Conservation (phyloP, 192 early-diverging fungal genomes). For the Coemansia umbellata region DNA sequence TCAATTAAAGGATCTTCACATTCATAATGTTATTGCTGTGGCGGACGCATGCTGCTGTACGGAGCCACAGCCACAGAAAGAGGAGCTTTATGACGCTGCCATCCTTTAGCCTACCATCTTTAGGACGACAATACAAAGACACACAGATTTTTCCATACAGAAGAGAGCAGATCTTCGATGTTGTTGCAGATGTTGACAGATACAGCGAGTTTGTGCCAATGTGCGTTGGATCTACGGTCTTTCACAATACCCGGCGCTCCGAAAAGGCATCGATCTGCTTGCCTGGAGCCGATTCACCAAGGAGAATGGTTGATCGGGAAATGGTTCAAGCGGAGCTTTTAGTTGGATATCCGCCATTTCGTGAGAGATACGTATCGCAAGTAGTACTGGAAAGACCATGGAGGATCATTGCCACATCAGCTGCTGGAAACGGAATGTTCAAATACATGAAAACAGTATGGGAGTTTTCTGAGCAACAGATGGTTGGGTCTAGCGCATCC, state of each 20-base stretch:
- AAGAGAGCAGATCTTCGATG: conserved; percentile 70
- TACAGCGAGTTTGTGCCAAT: conserved; percentile 83
- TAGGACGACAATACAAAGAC: conserved; percentile 38
- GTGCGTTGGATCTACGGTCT: conserved; percentile 65
- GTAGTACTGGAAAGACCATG: conserved; percentile 65
- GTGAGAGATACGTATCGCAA: conserved; percentile 73
- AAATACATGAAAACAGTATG: conserved; percentile 36
- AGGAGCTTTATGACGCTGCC: conserved; percentile 22
- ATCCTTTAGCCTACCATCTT: neutral
- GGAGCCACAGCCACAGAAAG: too few relatives aligned
- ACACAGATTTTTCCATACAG: conserved; percentile 54
- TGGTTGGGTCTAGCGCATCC: neutral
- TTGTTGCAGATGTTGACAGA: conserved; percentile 77
- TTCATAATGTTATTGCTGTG: too few relatives aligned
- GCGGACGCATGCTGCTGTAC: too few relatives aligned
- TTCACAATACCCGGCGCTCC: conserved; percentile 12
- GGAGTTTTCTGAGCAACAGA: conserved; percentile 16
- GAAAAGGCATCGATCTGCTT: neutral
- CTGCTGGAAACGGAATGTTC: conserved; percentile 39
- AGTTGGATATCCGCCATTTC: conserved; percentile 74
- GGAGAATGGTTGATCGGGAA: conserved; percentile 8
- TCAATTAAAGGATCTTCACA: too few relatives aligned
- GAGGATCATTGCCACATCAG: conserved; percentile 55
- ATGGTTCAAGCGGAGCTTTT: conserved; percentile 67
- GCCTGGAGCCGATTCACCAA: neutral